Evolutionary conservation across 345 rosid genomes (phyloP).

Genomic region (Populus deltoides): DNA sequence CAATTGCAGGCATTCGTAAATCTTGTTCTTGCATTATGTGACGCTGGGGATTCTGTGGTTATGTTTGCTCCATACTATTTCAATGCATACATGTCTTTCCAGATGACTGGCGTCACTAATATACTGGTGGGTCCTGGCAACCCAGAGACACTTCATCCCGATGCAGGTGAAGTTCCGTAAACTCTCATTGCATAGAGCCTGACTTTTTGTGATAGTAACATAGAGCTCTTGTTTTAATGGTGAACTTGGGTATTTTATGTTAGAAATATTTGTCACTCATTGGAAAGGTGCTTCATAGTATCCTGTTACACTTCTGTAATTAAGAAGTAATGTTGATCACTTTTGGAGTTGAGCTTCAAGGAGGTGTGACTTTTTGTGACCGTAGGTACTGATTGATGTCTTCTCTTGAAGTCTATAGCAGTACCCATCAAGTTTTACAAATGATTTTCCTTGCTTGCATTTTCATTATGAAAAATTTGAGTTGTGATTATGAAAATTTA

Average conservation of each 20-base stretch:
- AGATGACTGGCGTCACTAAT: slow-evolving; percentile 91
- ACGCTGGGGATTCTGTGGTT: slow-evolving; percentile 81
- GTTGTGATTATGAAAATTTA: background rate
- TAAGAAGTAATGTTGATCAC: background rate
- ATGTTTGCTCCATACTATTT: slow-evolving; percentile 99
- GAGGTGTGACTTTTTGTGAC: background rate
- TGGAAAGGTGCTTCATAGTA: background rate
- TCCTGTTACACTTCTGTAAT: background rate
- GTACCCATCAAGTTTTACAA: background rate
- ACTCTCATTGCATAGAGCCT: background rate
- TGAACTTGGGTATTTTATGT: background rate
- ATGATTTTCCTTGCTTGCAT: background rate
- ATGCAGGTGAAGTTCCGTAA: slow-evolving; percentile 56
- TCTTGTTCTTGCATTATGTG: slow-evolving; percentile 79
- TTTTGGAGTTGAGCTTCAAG: background rate
- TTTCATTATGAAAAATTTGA: background rate
- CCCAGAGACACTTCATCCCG: slow-evolving; percentile 75
- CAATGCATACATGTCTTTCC: slow-evolving; percentile 96
- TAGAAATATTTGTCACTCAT: background rate
- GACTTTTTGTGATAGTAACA: background rate
- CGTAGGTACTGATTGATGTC: background rate
- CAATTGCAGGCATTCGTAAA: slow-evolving; percentile 84
- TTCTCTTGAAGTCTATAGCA: background rate
- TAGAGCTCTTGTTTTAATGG: background rate
- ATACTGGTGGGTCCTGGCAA: slow-evolving; percentile 80